These are phyloP conservation scores for Centrapalus pauciflorus DNA, from an alignment of 129 eudicot genomes.

Conservation along the genomic window DNA sequence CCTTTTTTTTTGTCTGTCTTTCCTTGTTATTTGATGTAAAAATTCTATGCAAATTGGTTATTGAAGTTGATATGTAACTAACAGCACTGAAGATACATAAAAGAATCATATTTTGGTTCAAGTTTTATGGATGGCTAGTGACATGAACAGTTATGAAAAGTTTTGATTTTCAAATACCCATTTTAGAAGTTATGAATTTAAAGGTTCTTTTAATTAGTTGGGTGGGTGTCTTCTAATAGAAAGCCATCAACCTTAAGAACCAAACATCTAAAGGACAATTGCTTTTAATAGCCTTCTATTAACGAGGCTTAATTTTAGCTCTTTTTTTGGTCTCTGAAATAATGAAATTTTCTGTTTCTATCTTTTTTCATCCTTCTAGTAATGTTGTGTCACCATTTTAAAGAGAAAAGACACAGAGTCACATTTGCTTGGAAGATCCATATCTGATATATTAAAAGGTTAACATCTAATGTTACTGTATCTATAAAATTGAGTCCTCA, in stretches of 20 bases:
- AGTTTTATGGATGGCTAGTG: background rate
- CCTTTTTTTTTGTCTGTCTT: background rate
- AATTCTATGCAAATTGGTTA: background rate
- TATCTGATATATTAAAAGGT: background rate
- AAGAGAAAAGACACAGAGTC: background rate
- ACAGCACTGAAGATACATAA: background rate
- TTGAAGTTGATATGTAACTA: background rate
- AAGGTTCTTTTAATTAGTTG: background rate
- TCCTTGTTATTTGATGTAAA: background rate
- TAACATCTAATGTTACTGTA: too few relatives aligned
- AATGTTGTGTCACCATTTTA: background rate
- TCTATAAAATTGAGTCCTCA: background rate
- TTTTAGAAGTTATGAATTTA: background rate
- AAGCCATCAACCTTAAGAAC: background rate
- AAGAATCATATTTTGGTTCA: background rate
- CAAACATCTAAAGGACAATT: background rate
- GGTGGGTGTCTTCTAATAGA: background rate
- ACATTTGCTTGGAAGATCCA: background rate
- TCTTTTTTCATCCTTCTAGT: background rate
- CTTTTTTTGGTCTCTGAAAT: background rate
- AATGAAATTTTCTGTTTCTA: background rate
- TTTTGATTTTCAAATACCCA: too few relatives aligned
- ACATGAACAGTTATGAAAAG: background rate
- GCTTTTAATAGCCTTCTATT: background rate
- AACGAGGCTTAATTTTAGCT: background rate